These are phyloP conservation scores for Lobosporangium transversale DNA, from an alignment of 192 early-diverging fungal genomes.

Conservation along the genomic window DNA sequence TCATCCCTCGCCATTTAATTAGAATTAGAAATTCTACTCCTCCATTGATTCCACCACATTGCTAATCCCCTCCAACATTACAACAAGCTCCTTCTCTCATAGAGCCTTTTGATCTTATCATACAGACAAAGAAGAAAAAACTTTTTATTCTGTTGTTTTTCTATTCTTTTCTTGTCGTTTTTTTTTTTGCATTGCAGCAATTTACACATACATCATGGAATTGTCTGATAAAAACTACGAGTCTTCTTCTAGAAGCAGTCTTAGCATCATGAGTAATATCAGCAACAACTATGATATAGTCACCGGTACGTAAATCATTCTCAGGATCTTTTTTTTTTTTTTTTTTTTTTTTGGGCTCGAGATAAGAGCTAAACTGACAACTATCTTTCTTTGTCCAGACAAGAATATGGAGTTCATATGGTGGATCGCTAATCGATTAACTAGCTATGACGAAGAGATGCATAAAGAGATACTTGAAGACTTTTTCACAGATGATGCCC, in stretches of 20 bases:
- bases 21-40: background rate
- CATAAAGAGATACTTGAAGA: conserved; percentile 61
- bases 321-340: too few relatives aligned
- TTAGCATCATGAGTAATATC: conserved; percentile 39
- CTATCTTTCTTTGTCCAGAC: too few relatives aligned
- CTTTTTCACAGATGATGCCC: conserved; percentile 62
- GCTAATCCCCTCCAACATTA: background rate
- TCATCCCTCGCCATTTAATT: background rate
- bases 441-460: conserved; percentile 55
- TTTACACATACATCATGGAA: conserved; percentile 19
- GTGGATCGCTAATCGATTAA: conserved; percentile 45
- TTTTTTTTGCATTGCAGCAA: too few relatives aligned
- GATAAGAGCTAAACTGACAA: too few relatives aligned
- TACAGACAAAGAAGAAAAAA: too few relatives aligned
- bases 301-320: conserved; percentile 12
- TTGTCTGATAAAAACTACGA: conserved; percentile 25
- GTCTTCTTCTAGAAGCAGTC: conserved; percentile 26
- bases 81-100: background rate
- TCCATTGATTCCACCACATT: background rate
- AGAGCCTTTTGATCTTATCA: too few relatives aligned
- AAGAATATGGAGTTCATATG: conserved; percentile 49
- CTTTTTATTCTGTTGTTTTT: too few relatives aligned
- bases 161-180: too few relatives aligned
- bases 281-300: conserved; percentile 36
- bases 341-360: too few relatives aligned